A percentile compares a stretch with the other conserved stretches of the same genome.
phyloP scores from a whole-genome alignment of 192 early-diverging fungal genomes.

The Coemansia sp. region DNA sequence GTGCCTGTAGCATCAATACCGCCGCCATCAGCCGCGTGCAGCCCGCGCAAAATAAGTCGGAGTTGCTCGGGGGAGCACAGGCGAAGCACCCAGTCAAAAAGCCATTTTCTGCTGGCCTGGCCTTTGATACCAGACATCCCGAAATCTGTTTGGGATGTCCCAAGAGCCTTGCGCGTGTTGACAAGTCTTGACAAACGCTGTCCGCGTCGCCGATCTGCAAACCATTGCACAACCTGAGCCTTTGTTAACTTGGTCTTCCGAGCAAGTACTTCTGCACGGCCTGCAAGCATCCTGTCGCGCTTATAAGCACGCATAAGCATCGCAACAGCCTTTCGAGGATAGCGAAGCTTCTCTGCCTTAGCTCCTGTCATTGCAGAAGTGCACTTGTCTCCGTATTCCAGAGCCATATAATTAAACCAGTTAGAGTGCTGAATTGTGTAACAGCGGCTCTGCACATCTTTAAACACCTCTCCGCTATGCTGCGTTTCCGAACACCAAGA shows the following conservation, averaged over 20 bases:
- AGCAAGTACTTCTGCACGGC: background rate
- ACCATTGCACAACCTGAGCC: background rate
- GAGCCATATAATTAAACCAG: constrained; percentile 10
- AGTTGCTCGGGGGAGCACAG: constrained; percentile 11
- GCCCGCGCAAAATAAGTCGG: constrained; percentile 9
- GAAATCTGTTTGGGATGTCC: background rate
- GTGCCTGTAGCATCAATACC: constrained; percentile 1
- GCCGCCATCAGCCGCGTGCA: constrained; percentile 10
- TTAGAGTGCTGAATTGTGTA: background rate
- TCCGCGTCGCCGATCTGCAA: background rate
- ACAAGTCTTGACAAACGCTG: background rate
- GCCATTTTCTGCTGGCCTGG: background rate
- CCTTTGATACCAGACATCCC: background rate
- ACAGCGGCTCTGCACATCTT: background rate
- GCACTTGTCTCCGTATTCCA: constrained; percentile 5
- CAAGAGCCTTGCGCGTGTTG: background rate
- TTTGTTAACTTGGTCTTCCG: background rate
- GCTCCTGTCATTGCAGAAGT: background rate
- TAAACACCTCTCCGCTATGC: background rate
- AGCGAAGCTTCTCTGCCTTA: background rate
- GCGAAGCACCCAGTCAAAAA: constrained; percentile 14
- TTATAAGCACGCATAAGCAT: background rate
- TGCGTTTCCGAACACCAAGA: background rate
- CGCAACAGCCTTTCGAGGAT: background rate
- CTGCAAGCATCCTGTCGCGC: background rate